Evolutionary conservation across 371 early-diverging fungal species (phyloP).

Genomic region (Mortierella sp.): DNA sequence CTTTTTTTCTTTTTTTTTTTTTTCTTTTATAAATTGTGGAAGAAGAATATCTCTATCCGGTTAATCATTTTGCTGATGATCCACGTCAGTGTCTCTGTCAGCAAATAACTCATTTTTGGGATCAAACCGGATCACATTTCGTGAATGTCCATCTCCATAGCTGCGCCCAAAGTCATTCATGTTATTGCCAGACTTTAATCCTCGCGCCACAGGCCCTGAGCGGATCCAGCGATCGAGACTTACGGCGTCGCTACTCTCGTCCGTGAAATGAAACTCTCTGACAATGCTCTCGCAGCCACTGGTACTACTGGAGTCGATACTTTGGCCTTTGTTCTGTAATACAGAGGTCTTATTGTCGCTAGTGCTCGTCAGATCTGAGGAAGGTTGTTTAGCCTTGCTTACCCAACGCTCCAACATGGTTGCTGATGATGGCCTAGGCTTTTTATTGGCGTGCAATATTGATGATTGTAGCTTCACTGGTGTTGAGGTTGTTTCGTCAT

Average conservation of each 20-base stretch:
- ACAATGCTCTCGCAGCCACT: conserved; percentile 6
- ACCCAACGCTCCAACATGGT: conserved; percentile 18
- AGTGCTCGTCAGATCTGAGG: neutral
- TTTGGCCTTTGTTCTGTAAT: neutral
- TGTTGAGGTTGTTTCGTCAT: neutral
- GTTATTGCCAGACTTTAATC: neutral
- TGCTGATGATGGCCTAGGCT: neutral
- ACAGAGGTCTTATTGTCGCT: neutral
- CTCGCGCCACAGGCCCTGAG: neutral
- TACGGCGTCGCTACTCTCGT: conserved; percentile 13
- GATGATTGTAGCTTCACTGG: neutral
- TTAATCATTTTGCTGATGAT: neutral
- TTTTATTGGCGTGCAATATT: neutral
- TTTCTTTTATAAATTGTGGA: neutral
- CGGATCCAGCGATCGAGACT: conserved; percentile 39
- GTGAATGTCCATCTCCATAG: neutral
- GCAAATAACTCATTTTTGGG: conserved; percentile 12
- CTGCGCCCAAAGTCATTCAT: neutral
- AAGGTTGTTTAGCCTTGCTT: conserved; percentile 1
- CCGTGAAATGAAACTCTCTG: conserved; percentile 18
- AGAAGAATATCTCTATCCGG: neutral
- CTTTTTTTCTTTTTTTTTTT: no score
- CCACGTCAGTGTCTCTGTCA: conserved; percentile 5
- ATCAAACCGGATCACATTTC: conserved; percentile 29
- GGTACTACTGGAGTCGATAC: neutral